Conservation (phyloP, 2,329 filamentous ascomycete species). For the Pseudogymnoascus sp. region DNA sequence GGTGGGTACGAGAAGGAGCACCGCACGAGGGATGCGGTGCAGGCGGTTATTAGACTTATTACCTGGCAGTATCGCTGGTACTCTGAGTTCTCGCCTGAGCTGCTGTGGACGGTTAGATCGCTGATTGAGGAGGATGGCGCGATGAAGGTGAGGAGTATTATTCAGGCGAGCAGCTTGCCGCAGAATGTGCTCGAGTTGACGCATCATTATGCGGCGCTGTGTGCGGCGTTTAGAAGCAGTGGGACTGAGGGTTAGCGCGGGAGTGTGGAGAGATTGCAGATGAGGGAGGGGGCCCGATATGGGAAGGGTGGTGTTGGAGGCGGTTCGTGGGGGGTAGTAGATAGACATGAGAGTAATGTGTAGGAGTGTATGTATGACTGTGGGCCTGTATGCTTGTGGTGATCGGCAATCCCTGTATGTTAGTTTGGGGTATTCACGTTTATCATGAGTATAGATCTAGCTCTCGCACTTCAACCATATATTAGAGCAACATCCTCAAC, state of each 20-base stretch:
- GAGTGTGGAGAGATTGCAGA: neutral
- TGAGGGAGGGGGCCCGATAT: neutral
- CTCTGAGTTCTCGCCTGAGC: conserved; percentile 91
- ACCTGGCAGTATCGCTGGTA: conserved; percentile 99
- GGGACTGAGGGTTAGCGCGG: conserved; percentile 38
- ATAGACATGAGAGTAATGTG: conserved; percentile 13
- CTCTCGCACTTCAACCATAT: neutral
- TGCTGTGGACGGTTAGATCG: conserved; percentile 79
- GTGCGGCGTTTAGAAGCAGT: conserved; percentile 88
- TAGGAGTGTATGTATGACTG: conserved; percentile 3
- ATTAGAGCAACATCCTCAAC: neutral
- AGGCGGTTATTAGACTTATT: conserved; percentile 79
- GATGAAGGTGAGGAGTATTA: conserved; percentile 93
- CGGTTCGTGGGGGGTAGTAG: neutral
- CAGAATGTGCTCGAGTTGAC: conserved; percentile 90
- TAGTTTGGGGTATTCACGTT: neutral
- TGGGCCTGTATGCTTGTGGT: neutral
- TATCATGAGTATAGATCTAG: neutral
- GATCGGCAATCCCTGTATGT: neutral
- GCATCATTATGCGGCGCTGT: conserved; percentile 90
- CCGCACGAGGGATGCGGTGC: conserved; percentile 72
- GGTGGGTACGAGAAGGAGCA: conserved; percentile 68
- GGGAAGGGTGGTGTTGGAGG: neutral
- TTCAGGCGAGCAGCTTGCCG: conserved; percentile 88
- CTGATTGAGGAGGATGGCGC: conserved; percentile 96